phyloP scores from a whole-genome alignment of 2,329 filamentous ascomycete genomes.

The Botrytis elliptica region DNA sequence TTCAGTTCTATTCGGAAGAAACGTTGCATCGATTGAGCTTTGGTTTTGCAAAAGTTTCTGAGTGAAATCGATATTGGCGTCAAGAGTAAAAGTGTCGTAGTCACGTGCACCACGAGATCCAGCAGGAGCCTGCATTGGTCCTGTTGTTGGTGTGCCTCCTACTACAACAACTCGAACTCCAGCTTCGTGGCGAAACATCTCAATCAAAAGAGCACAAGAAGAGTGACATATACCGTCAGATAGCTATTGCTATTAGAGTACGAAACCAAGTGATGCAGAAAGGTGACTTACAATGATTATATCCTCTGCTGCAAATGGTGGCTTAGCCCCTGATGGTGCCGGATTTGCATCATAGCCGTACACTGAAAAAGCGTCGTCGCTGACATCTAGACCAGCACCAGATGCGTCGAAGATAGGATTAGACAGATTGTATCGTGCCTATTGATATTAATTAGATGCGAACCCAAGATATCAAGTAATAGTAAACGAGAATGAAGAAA shows the following conservation, averaged over 20 bases:
- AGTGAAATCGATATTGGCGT: constrained; percentile 32
- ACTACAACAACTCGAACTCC: constrained; percentile 54
- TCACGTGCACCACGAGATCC: constrained; percentile 51
- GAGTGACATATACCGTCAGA: constrained; percentile 59
- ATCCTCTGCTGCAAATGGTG: constrained; percentile 43
- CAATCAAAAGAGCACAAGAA: constrained; percentile 56
- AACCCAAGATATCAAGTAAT: not conserved
- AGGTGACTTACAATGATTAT: constrained; percentile 40
- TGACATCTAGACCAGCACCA: constrained; percentile 22
- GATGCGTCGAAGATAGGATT: constrained; percentile 29
- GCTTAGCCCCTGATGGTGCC: constrained; percentile 25
- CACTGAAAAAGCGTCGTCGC: constrained; percentile 34
- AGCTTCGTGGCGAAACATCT: constrained; percentile 53
- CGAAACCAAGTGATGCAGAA: not conserved
- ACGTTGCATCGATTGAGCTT: constrained; percentile 21
- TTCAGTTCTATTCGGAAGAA: constrained; percentile 32
- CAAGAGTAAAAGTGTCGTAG: constrained; percentile 34
- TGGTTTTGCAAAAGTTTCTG: constrained; percentile 25
- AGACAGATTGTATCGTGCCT: constrained; percentile 33
- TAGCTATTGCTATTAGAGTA: constrained; percentile 43
- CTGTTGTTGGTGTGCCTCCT: constrained; percentile 49
- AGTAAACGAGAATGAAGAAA: not conserved
- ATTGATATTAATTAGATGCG: constrained; percentile 2
- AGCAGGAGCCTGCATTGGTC: constrained; percentile 51
- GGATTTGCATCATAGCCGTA: constrained; percentile 34